phyloP scores from a whole-genome alignment of 768 basidiomycete genomes.

The Naganishia kalamii region DNA sequence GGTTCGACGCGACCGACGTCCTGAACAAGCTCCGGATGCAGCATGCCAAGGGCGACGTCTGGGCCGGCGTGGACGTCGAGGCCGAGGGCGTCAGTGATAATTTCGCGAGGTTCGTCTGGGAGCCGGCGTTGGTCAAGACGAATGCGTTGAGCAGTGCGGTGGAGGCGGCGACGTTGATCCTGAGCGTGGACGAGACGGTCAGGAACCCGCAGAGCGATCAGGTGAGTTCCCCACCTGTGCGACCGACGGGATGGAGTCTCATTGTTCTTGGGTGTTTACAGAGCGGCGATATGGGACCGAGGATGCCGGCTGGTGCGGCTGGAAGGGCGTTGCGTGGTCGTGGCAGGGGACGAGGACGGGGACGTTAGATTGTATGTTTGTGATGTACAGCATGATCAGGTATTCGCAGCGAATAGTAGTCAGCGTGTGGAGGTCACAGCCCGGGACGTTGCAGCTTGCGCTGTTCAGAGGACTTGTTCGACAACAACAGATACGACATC shows the following conservation, averaged over 20 bases:
- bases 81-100: conserved; percentile 82
- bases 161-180: conserved; percentile 90
- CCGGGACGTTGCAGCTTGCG: no score
- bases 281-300: conserved; percentile 71
- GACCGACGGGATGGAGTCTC: background rate
- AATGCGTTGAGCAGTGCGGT: conserved; percentile 93
- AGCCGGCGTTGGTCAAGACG: conserved; percentile 86
- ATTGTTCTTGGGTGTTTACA: conserved; percentile 40
- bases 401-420: no score
- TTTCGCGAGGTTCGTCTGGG: conserved; percentile 98
- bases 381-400: no score
- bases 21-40: conserved; percentile 96
- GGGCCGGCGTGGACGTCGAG: conserved; percentile 94
- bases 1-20: conserved; percentile 92
- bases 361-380: background rate
- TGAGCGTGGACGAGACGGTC: conserved; percentile 96
- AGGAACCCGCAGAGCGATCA: conserved; percentile 89
- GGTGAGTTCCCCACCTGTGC: conserved; percentile 51
- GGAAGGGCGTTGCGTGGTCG: conserved; percentile 77
- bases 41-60: conserved; percentile 78
- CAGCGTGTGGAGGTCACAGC: no score
- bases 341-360: conserved; percentile 59
- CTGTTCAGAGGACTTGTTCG: no score
- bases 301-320: conserved; percentile 83
- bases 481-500: no score